phyloP scores from a whole-genome alignment of 148 eudicot species.

The Vaccinium darrowii region DNA sequence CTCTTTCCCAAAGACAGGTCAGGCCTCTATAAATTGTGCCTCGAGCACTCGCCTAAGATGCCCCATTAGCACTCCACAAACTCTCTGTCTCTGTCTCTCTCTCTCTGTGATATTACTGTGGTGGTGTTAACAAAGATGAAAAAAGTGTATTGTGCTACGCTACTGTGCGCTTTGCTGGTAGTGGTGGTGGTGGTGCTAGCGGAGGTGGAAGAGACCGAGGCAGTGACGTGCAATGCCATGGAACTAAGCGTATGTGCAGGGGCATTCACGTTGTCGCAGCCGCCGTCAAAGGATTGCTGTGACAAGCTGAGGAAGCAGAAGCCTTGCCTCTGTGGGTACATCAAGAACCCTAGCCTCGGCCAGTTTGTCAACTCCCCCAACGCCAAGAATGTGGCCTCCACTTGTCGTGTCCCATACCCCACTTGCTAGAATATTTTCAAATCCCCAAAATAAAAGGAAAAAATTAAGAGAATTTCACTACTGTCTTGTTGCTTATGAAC shows the following conservation, averaged over 20 bases:
- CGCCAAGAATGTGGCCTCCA: slow-evolving; percentile 22
- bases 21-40: not conserved
- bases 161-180: slow-evolving; percentile 2
- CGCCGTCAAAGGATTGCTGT: slow-evolving; percentile 35
- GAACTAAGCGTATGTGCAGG: slow-evolving; percentile 26
- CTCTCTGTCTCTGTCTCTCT: not conserved
- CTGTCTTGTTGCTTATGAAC: not conserved
- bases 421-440: slow-evolving; percentile 16
- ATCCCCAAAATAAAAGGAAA: not conserved
- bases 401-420: slow-evolving; percentile 31
- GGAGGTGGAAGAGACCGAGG: slow-evolving; percentile 8
- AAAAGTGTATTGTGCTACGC: not conserved
- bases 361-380: slow-evolving; percentile 30
- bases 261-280: slow-evolving; percentile 20
- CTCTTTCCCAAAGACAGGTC: too few species aligned
- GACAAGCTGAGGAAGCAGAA: slow-evolving; percentile 31
- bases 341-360: slow-evolving; percentile 23
- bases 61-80: not conserved
- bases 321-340: slow-evolving; percentile 37
- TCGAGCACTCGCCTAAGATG: not conserved
- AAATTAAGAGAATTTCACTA: not conserved
- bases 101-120: not conserved
- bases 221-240: slow-evolving; percentile 28
- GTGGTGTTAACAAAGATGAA: not conserved
- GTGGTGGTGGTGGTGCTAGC: slow-evolving; percentile 12